Conservation (phyloP, 106 monocot genomes). For the Agapanthus africanus region DNA sequence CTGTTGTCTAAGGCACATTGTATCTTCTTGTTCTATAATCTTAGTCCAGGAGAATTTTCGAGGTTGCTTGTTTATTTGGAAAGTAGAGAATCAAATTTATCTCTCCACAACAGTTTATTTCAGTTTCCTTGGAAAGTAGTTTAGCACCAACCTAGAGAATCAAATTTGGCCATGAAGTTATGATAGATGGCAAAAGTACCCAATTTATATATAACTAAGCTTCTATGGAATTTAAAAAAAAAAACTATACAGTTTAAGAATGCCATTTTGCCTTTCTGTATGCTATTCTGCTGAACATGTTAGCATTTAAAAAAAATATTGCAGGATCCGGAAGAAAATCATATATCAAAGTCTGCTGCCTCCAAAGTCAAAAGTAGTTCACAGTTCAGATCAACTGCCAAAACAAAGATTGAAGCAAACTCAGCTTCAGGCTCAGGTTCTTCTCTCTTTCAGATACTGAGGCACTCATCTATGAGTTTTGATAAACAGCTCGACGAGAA, state of each 20-base stretch:
- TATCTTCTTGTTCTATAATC: too few species aligned
- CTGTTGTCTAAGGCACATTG: too few species aligned
- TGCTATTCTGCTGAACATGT: constrained; percentile 5
- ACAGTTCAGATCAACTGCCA: constrained; percentile 30
- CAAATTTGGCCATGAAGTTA: too few species aligned
- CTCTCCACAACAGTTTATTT: too few species aligned
- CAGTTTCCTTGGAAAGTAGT: too few species aligned
- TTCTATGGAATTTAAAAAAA: background rate
- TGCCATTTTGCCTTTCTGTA: background rate
- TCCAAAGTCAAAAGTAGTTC: constrained; percentile 26
- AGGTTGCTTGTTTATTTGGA: too few species aligned
- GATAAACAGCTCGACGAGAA: constrained; percentile 17
- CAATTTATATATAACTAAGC: background rate
- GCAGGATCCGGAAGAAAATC: constrained; percentile 38
- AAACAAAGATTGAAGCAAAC: constrained; percentile 11
- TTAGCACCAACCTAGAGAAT: too few species aligned
- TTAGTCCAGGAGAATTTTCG: too few species aligned
- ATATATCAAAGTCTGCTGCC: constrained; percentile 14
- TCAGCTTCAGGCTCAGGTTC: constrained; percentile 15
- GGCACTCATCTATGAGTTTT: constrained; percentile 40
- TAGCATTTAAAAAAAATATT: too few species aligned
- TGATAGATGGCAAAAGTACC: too few species aligned
- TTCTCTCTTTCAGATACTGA: constrained; percentile 69
- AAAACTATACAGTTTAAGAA: background rate
- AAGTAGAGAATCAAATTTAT: too few species aligned